Conservation (phyloP, 192 early-diverging fungal genomes). For the Umbelopsis sp. region DNA sequence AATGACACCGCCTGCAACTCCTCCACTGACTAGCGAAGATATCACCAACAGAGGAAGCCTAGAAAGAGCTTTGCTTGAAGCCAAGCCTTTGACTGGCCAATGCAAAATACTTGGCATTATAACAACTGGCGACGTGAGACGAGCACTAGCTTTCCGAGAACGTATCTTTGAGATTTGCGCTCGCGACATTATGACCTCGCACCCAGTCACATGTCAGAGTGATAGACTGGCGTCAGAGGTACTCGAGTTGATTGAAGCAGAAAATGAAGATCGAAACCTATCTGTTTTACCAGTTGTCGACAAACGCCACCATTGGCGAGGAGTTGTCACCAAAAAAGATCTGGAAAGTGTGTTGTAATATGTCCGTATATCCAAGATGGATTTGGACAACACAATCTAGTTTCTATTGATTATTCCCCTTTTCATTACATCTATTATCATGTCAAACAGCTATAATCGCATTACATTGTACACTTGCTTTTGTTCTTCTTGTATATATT, state of each 20-base stretch:
- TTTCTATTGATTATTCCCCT: no score
- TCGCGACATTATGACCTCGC: constrained; percentile 35
- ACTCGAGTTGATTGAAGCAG: constrained; percentile 31
- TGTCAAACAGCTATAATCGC: no score
- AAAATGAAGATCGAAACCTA: constrained; percentile 1
- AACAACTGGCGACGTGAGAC: constrained; percentile 43
- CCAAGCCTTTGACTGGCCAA: not conserved
- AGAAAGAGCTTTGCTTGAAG: constrained; percentile 10
- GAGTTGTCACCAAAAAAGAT: constrained; percentile 41
- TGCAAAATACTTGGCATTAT: constrained; percentile 38
- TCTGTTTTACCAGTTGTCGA: constrained; percentile 42
- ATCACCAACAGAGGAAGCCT: not conserved
- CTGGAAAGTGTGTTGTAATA: constrained; percentile 24
- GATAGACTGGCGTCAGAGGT: constrained; percentile 41
- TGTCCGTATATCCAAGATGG: no score
- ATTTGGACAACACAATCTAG: no score
- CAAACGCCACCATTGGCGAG: constrained; percentile 26
- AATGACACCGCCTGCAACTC: constrained; percentile 12
- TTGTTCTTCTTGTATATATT: no score
- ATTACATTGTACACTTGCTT: no score
- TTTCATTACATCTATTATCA: no score
- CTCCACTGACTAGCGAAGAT: not conserved
- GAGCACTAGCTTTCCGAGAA: constrained; percentile 34
- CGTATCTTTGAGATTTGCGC: constrained; percentile 40
- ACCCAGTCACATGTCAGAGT: constrained; percentile 29